Base-by-base conservation (phyloP, 345 rosid species). In the Schrenkiella parvula region DNA sequence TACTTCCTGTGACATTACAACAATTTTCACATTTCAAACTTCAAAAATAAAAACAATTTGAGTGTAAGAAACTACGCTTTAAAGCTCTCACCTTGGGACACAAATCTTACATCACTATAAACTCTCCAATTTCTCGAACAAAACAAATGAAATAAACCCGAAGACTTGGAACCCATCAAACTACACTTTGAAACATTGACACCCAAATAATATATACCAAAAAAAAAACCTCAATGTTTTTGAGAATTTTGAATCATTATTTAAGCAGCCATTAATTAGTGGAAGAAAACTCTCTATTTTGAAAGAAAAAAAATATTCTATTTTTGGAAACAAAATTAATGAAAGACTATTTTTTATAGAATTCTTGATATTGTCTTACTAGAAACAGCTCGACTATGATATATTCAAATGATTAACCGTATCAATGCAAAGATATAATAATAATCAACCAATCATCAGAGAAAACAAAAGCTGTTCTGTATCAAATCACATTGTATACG, bases 1-100 rank as follows among this genome's bases (percentile, higher is more conserved):
- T 93, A 73, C 88, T 86, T 51, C 91, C 98, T 90, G 86, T 13
- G 15, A 51, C 46, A 74, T 37, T 82, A 73, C 10, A 50, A 22
- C 42, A 58, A 32, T 14, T 18, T 62, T 58, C 72, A 69, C 19
- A 67, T 63, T 31, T 62, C 17, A 44, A 32, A 19, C 25, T 80
- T 63, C 28, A 13, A 18, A 48, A 19, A 8, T 5, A 8, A 43
- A 22, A 28, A 62, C 21, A 34, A 37, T 19, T 26, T 39, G 50
- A 22, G 43, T 23, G 10, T 34, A 58, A 55, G 19, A 47, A 57
- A 44, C 34, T 37, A 68, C 22, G 44, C 26, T 39, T 42, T 23
- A 32, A 22, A 32, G 2, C 8, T 32, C 26, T 17, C 37, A 65
- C 48, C 65, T 41, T 44, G 43, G 23, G 44, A 62, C 44, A 61